phyloP scores from a whole-genome alignment of 495 filamentous ascomycete genomes.

The Aspergillus bertholletiae region DNA sequence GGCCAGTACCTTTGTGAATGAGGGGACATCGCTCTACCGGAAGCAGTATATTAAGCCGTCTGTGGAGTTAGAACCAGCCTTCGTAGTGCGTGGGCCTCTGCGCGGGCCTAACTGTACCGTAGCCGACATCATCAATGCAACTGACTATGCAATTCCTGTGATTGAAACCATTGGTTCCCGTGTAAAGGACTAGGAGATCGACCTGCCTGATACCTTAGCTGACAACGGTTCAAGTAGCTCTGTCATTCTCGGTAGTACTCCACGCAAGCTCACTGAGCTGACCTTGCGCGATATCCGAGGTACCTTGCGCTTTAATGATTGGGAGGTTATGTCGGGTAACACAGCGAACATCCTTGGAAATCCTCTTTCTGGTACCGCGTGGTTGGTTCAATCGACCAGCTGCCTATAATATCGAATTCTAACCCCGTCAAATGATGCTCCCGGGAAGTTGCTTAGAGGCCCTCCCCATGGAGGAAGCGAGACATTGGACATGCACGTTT shows the following conservation, averaged over 20 bases:
- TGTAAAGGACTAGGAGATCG: constrained; percentile 22
- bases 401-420: constrained; percentile 18
- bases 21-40: constrained; percentile 9
- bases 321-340: constrained; percentile 22
- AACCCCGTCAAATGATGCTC: constrained; percentile 16
- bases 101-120: constrained; percentile 18
- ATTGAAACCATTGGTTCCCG: constrained; percentile 24
- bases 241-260: constrained; percentile 20
- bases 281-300: constrained; percentile 17
- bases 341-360: constrained; percentile 22
- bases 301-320: constrained; percentile 14
- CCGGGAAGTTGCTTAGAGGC: constrained; percentile 21
- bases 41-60: constrained; percentile 20
- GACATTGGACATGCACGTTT: constrained; percentile 16
- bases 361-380: constrained; percentile 17
- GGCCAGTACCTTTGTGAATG: constrained; percentile 18
- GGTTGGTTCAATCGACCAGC: constrained; percentile 18
- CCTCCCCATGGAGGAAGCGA: constrained; percentile 12
- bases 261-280: constrained; percentile 14
- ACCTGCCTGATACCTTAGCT: constrained; percentile 19
- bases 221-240: constrained; percentile 19
- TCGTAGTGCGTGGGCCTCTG: constrained; percentile 13
- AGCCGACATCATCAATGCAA: constrained; percentile 19
- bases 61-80: constrained; percentile 20
- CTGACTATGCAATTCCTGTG: constrained; percentile 20